Evolutionary conservation across 73 alveolate genomes (phyloP).

Genomic region (Paraurostyla sp.): DNA sequence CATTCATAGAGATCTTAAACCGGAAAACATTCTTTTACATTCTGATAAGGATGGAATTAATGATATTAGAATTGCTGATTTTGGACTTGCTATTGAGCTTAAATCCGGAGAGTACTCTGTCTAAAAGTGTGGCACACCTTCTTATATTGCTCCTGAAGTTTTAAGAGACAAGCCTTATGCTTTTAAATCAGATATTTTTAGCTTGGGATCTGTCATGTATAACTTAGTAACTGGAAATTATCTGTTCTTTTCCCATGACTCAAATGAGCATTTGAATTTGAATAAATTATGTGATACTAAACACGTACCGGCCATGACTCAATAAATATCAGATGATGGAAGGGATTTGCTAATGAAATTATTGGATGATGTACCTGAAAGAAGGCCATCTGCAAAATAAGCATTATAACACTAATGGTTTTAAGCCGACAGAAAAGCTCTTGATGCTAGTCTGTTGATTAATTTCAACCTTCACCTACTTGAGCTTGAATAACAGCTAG

Average conservation of each 20-base stretch:
- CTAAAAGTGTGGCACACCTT: conserved; percentile 45
- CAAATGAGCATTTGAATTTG: neutral
- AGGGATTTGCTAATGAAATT: neutral
- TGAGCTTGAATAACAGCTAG: too few relatives aligned
- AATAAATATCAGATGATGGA: neutral
- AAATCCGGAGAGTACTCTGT: neutral
- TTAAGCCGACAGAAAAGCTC: conserved; percentile 6
- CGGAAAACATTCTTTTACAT: conserved; percentile 18
- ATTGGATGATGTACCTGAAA: neutral
- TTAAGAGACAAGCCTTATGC: neutral
- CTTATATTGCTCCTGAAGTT: conserved; percentile 42
- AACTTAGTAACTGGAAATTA: neutral
- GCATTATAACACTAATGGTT: conserved; percentile 46
- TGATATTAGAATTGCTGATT: conserved; percentile 56
- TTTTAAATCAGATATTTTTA: conserved; percentile 15
- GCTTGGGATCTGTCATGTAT: conserved; percentile 27
- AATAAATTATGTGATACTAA: neutral
- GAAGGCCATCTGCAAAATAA: neutral
- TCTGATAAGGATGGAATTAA: neutral
- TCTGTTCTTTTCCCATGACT: neutral
- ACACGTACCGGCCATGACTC: neutral
- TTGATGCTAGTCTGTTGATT: too few relatives aligned
- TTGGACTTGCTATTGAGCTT: conserved; percentile 11
- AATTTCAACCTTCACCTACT: too few relatives aligned
- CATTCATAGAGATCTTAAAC: conserved; percentile 44